These are phyloP conservation scores for Leucogyrophana mollusca DNA, from an alignment of 768 basidiomycete genomes.

Conservation along the genomic window DNA sequence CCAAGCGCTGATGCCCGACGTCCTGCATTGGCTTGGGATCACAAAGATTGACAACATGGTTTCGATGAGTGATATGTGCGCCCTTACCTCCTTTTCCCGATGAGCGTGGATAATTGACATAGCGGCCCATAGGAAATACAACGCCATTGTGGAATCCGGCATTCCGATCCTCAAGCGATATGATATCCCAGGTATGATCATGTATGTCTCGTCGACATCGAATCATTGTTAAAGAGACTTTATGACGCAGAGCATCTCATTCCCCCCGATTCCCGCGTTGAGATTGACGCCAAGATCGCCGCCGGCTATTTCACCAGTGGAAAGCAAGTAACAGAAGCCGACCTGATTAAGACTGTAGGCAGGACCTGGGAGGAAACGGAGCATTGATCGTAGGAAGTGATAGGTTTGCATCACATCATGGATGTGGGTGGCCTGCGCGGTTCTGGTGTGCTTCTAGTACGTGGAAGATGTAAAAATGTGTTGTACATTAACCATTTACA, in stretches of 20 bases:
- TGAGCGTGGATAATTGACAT: neutral
- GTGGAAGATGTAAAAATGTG: no score
- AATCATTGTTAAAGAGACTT: neutral
- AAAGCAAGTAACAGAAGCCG: conserved; percentile 73
- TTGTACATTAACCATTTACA: no score
- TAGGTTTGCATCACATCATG: no score
- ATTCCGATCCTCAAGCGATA: conserved; percentile 81
- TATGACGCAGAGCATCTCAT: conserved; percentile 68
- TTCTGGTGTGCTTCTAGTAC: no score
- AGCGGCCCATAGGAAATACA: conserved; percentile 72
- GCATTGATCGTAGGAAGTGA: conserved; percentile 41
- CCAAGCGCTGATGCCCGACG: conserved; percentile 93
- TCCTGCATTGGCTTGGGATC: conserved; percentile 93
- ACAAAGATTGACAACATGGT: conserved; percentile 88
- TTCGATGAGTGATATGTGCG: conserved; percentile 83
- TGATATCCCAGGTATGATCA: conserved; percentile 72
- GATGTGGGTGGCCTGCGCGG: no score
- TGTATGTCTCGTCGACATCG: conserved; percentile 4
- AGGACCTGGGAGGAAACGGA: conserved; percentile 90
- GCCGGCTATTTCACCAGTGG: conserved; percentile 89
- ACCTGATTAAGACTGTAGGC: conserved; percentile 84
- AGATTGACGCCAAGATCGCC: conserved; percentile 96
- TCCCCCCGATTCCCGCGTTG: conserved; percentile 86
- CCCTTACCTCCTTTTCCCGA: conserved; percentile 5
- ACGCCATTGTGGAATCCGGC: conserved; percentile 88